These are phyloP conservation scores for Colletotrichum lini DNA, from an alignment of 2,329 filamentous ascomycete species.

Conservation along the genomic window DNA sequence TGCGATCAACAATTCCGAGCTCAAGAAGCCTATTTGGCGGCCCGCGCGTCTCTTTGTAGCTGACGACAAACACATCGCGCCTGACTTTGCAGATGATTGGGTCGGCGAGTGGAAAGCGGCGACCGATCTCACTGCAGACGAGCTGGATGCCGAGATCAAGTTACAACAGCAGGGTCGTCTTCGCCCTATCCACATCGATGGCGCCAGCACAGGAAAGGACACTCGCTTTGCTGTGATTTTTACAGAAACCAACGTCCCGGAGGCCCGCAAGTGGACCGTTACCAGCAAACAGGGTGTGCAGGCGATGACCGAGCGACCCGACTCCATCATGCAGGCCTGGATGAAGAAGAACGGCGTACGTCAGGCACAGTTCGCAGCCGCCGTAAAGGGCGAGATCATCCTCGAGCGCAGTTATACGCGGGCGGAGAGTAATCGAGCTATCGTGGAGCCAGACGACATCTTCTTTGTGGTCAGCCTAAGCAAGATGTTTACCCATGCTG, in stretches of 20 bases:
- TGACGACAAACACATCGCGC: constrained; percentile 37
- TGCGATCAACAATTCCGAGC: constrained; percentile 19
- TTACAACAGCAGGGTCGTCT: constrained; percentile 19
- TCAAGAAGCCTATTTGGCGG: constrained; percentile 41
- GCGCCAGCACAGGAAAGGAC: constrained; percentile 6
- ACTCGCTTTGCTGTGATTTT: constrained; percentile 39
- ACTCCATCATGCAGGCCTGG: constrained; percentile 28
- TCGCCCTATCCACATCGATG: constrained; percentile 35
- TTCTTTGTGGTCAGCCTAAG: constrained; percentile 43
- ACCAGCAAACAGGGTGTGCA: constrained; percentile 29
- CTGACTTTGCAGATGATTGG: constrained; percentile 36
- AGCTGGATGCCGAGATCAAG: constrained; percentile 31
- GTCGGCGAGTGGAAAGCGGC: constrained; percentile 40
- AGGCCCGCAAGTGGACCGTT: constrained; percentile 31
- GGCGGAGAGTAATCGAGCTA: constrained; percentile 37
- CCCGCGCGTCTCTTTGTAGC: constrained; percentile 35
- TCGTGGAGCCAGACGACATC: constrained; percentile 32
- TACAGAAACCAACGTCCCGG: constrained; percentile 30
- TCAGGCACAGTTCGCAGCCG: constrained; percentile 41
- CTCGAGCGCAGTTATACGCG: constrained; percentile 41
- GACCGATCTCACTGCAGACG: constrained; percentile 15
- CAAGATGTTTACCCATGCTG: constrained; percentile 43
- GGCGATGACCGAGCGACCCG: constrained; percentile 20
- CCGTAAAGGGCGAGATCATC: constrained; percentile 29
- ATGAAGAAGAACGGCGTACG: constrained; percentile 41